Percentiles rank a stretch among this genome's conserved stretches.
Evolutionary conservation across 768 basidiomycete species (phyloP).

Genomic region (Tulasnella sp.): DNA sequence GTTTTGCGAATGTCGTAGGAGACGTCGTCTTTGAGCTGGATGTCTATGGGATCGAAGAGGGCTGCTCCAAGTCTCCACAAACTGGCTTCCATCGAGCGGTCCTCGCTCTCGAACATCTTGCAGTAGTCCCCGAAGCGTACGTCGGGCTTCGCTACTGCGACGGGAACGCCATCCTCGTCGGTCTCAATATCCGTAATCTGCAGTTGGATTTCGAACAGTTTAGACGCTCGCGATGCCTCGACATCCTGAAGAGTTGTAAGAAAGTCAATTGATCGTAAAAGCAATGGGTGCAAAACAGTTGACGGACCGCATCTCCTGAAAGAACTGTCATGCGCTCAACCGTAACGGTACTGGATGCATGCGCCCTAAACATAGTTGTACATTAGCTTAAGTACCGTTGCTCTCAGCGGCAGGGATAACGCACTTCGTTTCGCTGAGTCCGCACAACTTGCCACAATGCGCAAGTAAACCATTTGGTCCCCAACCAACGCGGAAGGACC

Average conservation of each 20-base stretch:
- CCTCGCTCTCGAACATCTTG: constrained; percentile 55
- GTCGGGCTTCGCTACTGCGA: constrained; percentile 47
- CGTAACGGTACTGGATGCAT: constrained; percentile 16
- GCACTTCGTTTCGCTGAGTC: constrained; percentile 31
- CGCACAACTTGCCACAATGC: constrained; percentile 54
- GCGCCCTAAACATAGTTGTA: not conserved
- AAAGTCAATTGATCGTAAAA: not conserved
- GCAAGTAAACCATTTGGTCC: constrained; percentile 68
- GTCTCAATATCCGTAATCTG: constrained; percentile 53
- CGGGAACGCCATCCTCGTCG: constrained; percentile 60
- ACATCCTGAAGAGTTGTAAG: constrained; percentile 24
- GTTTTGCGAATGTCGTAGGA: constrained; percentile 53
- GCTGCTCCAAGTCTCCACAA: constrained; percentile 83
- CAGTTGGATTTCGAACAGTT: constrained; percentile 67
- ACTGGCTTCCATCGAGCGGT: constrained; percentile 60
- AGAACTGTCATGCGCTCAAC: constrained; percentile 22
- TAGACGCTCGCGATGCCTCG: constrained; percentile 34
- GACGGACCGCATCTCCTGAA: constrained; percentile 18
- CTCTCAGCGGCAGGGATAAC: too few species aligned
- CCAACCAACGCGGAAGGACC: constrained; percentile 87
- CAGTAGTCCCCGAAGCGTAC: constrained; percentile 74
- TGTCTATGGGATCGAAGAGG: constrained; percentile 75
- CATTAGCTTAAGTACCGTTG: constrained; percentile 34
- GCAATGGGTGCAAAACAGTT: not conserved
- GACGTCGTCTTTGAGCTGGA: constrained; percentile 42